Evolutionary conservation across 2,329 filamentous ascomycete genomes (phyloP), one percentile per base, ranked within the genome.

Genomic region (Ramularia endophylla): DNA sequence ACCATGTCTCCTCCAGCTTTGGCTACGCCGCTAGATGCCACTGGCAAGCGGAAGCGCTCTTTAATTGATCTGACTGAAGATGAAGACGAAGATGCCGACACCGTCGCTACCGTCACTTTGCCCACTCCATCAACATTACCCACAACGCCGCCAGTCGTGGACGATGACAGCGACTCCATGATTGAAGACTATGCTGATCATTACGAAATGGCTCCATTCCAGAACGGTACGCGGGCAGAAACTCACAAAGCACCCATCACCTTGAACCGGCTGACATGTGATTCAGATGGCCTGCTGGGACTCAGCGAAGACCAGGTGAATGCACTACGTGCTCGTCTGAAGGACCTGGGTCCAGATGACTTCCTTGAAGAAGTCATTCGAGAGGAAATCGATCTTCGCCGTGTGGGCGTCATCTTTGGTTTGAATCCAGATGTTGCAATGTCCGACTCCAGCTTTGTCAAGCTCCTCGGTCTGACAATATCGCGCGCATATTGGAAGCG

Each of bases 371-470:
- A 81, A 53, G 88, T 83, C 22, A 72, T 94, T 37, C 78, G 74
- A 39, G 80, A 81, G 22, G 73, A 72, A 38, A 81, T 92, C 60
- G 81, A 83, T 15, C 85, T 85, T 40, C 87, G 84, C 66, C 90
- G 87, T 65, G 73, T 95, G 20, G 80, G 90, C 59, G 88, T 86
- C 7, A 89, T 87, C 11, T 95, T 95, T 69, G 82, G 81, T 45
- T 78, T 95, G 53, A 72, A 77, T 58, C 75, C 94, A 11, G 80
- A 88, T 8, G 16, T 52, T 8, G 39, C 34, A 8, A 83, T 80
- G 28, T 87, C 94, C 59, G 78, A 86, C 39, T 74, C 77, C 22
- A 92, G 87, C 63, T 85, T 84, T 62, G 36, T 58, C 7, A 73
- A 75, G 45, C 70, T 95, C 38, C 72, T 97, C 18, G 83, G 81